phyloP scores from a whole-genome alignment of 371 early-diverging fungal species.

The Mortierella sp. region DNA sequence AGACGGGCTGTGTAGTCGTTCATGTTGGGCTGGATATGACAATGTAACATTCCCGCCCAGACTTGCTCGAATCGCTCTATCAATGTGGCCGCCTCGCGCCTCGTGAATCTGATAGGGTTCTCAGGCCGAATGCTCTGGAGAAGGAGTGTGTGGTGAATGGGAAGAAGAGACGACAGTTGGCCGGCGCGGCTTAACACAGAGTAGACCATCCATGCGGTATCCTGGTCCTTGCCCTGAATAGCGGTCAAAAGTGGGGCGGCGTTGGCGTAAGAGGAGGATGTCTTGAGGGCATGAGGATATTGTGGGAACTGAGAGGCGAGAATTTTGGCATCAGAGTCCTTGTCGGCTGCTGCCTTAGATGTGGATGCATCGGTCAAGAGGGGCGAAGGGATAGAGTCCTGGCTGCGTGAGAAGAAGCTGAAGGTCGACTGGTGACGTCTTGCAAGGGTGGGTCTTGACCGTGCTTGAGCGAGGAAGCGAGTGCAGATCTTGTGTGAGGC shows the following conservation, averaged over 20 bases:
- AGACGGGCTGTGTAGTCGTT: conserved; percentile 45
- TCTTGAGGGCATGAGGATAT: conserved; percentile 26
- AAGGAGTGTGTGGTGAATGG: conserved; percentile 43
- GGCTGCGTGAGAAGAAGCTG: conserved; percentile 45
- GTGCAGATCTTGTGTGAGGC: conserved; percentile 26
- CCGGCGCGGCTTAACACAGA: conserved; percentile 38
- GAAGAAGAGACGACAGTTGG: conserved; percentile 28
- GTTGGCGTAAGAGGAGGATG: conserved; percentile 29
- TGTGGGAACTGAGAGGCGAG: not conserved
- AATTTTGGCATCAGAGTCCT: not conserved
- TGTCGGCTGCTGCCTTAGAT: not conserved
- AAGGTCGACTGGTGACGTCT: conserved; percentile 45
- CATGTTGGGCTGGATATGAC: conserved; percentile 43
- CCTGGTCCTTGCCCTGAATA: conserved; percentile 52
- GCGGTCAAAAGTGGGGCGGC: conserved; percentile 44
- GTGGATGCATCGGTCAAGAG: not conserved
- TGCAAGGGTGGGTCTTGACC: conserved; percentile 20
- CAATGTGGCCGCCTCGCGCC: conserved; percentile 11
- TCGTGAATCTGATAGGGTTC: conserved; percentile 21
- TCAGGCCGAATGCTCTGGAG: conserved; percentile 38
- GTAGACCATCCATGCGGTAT: conserved; percentile 53
- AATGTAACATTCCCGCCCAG: conserved; percentile 41
- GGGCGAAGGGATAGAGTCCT: conserved; percentile 4
- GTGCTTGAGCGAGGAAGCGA: conserved; percentile 21
- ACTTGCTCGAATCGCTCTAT: conserved; percentile 40